Evolutionary conservation across 495 filamentous ascomycete genomes (phyloP), one percentile per base, ranked within the genome.

Genomic region (Melanomma pulvis-pyrius): DNA sequence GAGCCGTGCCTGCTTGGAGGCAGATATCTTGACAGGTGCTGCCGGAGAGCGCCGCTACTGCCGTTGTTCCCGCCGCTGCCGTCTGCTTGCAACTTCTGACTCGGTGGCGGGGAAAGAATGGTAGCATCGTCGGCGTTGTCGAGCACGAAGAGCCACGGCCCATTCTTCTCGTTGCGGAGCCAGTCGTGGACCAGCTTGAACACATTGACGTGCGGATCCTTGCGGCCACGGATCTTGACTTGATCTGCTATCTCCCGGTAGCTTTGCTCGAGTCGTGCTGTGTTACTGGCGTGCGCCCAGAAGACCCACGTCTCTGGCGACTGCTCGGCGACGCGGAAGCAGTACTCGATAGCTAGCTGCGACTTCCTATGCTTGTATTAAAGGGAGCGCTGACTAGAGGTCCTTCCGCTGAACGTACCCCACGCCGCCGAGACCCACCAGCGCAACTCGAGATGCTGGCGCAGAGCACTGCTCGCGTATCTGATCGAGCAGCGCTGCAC

Each of bases 41-140:
- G 61, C 34, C 5, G 22, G 48, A 29, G 34, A 46, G 30, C 41
- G 36, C 58, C 21, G n/a, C 28, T 9, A n/a, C 32, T 29, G 17
- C 22, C 30, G 34, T 28, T 46, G 7, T 13, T 67, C 47, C 24
- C 1, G n/a, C 28, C 12, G 17, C 32, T 29, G 17, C 22, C 30
- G 34, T 28, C 26, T 6, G 25, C 29, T 12, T 12, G 30, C 12
- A 12, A 5, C 30, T 34, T 34, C 30, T 34, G 30, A 47, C 34
- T 48, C 28, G 36, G 12, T 32, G 21, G 26, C 29, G 32, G 28
- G 28, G 34, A 73, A 69, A 81, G 77, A 15, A 77, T 21, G 26
- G 77, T 73, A 7, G 67, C 53, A 65, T 84, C 77, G 70, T 85
- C 81, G 19, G 80, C 82, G 61, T 82, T 84, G 67, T 86, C 82